Conservation (phyloP, 2,329 filamentous ascomycete genomes). For the Escovopsis weberi region DNA sequence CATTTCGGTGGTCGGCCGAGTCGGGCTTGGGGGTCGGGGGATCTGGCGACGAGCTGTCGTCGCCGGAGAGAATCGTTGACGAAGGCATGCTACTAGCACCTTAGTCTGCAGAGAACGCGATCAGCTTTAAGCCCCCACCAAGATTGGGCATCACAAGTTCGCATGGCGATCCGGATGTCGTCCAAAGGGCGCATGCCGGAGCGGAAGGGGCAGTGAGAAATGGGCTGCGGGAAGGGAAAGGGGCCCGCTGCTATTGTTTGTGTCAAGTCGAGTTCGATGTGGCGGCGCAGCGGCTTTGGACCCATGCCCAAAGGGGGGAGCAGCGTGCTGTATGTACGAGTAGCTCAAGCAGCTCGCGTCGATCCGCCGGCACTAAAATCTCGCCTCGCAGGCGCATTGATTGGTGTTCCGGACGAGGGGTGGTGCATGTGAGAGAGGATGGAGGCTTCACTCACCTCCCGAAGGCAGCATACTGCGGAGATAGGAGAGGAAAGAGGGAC, state of each 20-base stretch:
- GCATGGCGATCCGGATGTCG: background rate
- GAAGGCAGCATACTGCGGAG: slow-evolving; percentile 7
- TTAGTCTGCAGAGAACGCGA: slow-evolving; percentile 5
- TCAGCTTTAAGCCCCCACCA: slow-evolving; percentile 5
- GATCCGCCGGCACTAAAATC: no score
- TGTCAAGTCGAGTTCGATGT: no score
- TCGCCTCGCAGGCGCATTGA: background rate
- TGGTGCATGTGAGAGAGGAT: background rate
- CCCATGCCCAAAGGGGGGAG: no score
- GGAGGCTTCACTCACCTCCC: slow-evolving; percentile 5
- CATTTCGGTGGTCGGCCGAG: slow-evolving; percentile 1
- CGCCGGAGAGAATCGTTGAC: slow-evolving; percentile 7
- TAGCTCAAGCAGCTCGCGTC: no score
- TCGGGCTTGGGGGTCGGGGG: slow-evolving; percentile 4
- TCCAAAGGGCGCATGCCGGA: no score
- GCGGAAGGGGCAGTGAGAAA: background rate
- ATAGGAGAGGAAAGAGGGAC: no score
- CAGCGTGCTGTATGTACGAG: no score
- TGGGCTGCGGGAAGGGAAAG: background rate
- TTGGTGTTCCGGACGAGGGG: background rate
- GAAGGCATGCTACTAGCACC: slow-evolving; percentile 9
- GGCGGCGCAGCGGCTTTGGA: no score
- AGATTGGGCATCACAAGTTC: background rate
- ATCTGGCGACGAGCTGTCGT: slow-evolving; percentile 8
- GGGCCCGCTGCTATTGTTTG: no score